Base-by-base conservation (phyloP, 352 stramenopile genomes). In the Thalassiosira exigua region DNA sequence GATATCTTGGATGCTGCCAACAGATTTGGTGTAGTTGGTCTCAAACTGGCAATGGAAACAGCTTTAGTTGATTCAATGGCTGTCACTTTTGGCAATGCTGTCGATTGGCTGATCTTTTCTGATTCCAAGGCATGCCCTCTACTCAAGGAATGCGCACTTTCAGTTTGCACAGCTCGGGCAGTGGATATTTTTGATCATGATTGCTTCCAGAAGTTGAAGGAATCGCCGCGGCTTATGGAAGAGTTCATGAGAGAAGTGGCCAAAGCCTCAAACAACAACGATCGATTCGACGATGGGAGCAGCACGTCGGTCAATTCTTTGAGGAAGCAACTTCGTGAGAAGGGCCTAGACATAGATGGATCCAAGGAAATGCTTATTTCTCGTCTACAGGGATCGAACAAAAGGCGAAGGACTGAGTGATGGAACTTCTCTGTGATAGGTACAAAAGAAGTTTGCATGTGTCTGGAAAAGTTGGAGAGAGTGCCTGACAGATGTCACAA, bases 361-460 rank as follows among this genome's bases (percentile, higher is more conserved):
- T 48, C 39, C n/a, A 48, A 48, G 39, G 39, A 48, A 48, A 48
- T n/a, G 39, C 39, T 48, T 48, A n/a, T 48, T 17, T 48, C 39
- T 11, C 39, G 39, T 17, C 39, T 48, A 17, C n/a, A 11, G 39
- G 39, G 39, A n/a, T 48, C n/a, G 39, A n/a, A 48, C 11, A 11
- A 48, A 48, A n/a, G n/a, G n/a, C n/a, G n/a, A n/a, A n/a, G n/a
- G n/a, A n/a, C n/a, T n/a, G n/a, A n/a, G n/a, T n/a, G n/a, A n/a
- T n/a, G n/a, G n/a, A n/a, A n/a, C n/a, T n/a, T n/a, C n/a, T n/a
- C n/a, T n/a, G n/a, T n/a, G n/a, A n/a, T n/a, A n/a, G n/a, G n/a
- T n/a, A n/a, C n/a, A n/a, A n/a, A n/a, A n/a, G n/a, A n/a, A n/a
- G n/a, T n/a, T n/a, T n/a, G n/a, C n/a, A n/a, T n/a, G n/a, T n/a